Evolutionary conservation across 257 asterid species (phyloP).

Genomic region (Capsicum pubescens): DNA sequence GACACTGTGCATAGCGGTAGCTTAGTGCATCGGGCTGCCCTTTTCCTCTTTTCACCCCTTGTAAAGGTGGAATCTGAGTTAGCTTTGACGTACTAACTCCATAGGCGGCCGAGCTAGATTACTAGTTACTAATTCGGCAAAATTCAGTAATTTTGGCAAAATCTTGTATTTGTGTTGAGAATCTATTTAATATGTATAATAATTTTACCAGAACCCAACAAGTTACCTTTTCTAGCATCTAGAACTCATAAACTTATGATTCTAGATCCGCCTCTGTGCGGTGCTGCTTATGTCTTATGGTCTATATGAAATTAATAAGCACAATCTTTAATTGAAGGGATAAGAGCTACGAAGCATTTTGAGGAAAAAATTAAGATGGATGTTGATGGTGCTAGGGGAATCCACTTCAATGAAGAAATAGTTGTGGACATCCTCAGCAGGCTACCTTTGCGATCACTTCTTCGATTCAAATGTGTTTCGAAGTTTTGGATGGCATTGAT

Average conservation of each 20-base stretch:
- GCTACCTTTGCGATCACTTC: constrained; percentile 32
- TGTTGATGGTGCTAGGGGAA: neutral
- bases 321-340: neutral
- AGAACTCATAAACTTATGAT: neutral
- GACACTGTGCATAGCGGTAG: too few relatives aligned
- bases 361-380: neutral
- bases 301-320: neutral
- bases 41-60: neutral
- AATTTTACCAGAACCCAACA: neutral
- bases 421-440: constrained; percentile 31
- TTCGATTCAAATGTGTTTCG: constrained; percentile 37
- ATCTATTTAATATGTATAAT: too few relatives aligned
- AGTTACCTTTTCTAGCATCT: neutral
- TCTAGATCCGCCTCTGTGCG: neutral
- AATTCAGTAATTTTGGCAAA: neutral
- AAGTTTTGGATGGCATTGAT: neutral
- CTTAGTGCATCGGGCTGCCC: too few relatives aligned
- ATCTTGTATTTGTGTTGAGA: neutral
- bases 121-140: neutral
- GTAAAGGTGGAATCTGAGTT: neutral
- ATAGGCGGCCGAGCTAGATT: neutral
- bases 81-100: neutral
- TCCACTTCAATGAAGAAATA: constrained; percentile 13
- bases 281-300: too few relatives aligned
- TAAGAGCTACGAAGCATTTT: neutral